A percentile compares a stretch with the other conserved stretches of the same genome.
phyloP scores from a whole-genome alignment of 495 filamentous ascomycete genomes.

The Penicillium daleae region DNA sequence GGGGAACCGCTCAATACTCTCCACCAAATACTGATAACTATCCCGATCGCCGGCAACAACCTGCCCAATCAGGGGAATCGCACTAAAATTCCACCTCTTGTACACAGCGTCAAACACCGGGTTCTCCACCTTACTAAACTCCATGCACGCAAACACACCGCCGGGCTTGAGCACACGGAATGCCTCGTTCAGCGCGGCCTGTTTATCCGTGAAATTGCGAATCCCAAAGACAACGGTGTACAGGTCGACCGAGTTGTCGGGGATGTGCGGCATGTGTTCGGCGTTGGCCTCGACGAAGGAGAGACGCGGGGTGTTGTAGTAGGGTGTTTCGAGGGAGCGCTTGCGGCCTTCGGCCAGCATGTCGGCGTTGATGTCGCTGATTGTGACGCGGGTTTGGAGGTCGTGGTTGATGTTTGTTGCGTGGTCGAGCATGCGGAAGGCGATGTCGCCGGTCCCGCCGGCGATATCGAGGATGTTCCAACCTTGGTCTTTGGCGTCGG shows the following conservation, averaged over 20 bases:
- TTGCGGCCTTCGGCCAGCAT: constrained; percentile 90
- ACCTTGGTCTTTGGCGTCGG: constrained; percentile 37
- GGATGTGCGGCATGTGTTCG: constrained; percentile 71
- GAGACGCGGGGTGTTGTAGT: constrained; percentile 62
- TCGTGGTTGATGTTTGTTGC: constrained; percentile 82
- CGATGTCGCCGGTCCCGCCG: constrained; percentile 96
- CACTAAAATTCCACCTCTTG: constrained; percentile 93
- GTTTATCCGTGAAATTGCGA: constrained; percentile 91
- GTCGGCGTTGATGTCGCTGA: constrained; percentile 91
- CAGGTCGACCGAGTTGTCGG: constrained; percentile 71
- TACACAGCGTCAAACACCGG: constrained; percentile 80
- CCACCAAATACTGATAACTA: constrained; percentile 97
- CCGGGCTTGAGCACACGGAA: constrained; percentile 89
- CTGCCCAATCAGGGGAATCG: constrained; percentile 94
- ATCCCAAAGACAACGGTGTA: constrained; percentile 99
- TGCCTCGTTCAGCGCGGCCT: constrained; percentile 76
- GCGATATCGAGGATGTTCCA: constrained; percentile 95
- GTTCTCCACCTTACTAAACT: constrained; percentile 85
- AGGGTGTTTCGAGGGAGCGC: constrained; percentile 64
- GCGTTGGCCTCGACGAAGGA: constrained; percentile 89
- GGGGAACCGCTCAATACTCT: constrained; percentile 95
- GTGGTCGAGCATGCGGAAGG: constrained; percentile 94
- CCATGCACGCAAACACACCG: constrained; percentile 94
- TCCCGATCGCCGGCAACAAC: constrained; percentile 91
- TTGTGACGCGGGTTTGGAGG: constrained; percentile 75